Percentiles rank a stretch among this genome's conserved stretches.
Evolutionary conservation across 2,329 filamentous ascomycete genomes (phyloP).

Genomic region (Teratosphaeria zuluensis): DNA sequence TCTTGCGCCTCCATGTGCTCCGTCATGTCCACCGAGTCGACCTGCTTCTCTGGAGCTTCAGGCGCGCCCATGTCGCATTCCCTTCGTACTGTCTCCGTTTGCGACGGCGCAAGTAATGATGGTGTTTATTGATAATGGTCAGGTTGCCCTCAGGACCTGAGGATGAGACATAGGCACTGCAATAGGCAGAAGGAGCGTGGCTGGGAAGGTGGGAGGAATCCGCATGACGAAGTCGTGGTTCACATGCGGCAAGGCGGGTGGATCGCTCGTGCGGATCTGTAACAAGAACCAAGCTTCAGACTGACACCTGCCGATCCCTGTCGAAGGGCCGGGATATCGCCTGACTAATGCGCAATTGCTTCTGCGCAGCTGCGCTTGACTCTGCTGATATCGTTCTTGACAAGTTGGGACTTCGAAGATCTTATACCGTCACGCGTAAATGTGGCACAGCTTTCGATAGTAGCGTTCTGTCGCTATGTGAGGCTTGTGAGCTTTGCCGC

Average conservation of each 20-base stretch:
- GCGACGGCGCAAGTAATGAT: not conserved
- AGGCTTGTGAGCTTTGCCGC: too few species aligned
- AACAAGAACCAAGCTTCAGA: not conserved
- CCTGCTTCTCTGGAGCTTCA: not conserved
- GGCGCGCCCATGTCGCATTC: not conserved
- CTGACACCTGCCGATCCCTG: not conserved
- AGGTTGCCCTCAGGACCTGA: not conserved
- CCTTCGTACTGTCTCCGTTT: not conserved
- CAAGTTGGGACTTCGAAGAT: too few species aligned
- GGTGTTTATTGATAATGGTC: not conserved
- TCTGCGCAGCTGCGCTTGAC: not conserved
- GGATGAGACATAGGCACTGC: not conserved
- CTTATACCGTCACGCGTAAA: not conserved
- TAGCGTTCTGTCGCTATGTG: too few species aligned
- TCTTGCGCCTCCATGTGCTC: not conserved
- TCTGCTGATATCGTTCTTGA: not conserved
- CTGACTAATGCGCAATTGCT: not conserved
- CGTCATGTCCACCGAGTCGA: not conserved
- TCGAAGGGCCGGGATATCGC: not conserved
- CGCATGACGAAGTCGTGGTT: not conserved
- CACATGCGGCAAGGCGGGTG: not conserved
- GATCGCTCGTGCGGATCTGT: not conserved
- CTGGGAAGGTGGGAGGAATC: not conserved
- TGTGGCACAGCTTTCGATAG: too few species aligned
- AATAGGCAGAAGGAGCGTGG: not conserved